Base-by-base conservation (phyloP, 1,284 basidiomycete species). In the Apiotrichum porosum region DNA sequence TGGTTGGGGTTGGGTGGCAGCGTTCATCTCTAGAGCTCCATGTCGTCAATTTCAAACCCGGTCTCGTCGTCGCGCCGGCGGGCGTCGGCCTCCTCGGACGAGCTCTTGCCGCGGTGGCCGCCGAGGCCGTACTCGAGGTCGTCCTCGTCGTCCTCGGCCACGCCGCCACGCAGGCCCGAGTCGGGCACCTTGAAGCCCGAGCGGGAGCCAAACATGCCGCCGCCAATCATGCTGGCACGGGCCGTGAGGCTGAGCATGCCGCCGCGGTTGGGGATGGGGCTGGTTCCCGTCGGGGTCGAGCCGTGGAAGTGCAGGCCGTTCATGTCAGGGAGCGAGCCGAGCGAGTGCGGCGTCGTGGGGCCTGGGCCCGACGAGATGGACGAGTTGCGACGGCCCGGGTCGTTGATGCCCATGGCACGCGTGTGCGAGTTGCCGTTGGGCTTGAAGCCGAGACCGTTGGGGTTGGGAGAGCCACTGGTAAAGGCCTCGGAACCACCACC, bases 321-420 rank as follows among this genome's bases (percentile, higher is more conserved):
- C 51, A 71, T 64, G 47, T 63, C 60, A 13, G 69, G 68, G n/a
- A 71, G 42, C 1, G 66, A 69, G 17, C 63, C 63, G 9, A 62
- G 38, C 13, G 59, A 61, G 10, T 61, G 56, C 0, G 66, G 62
- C 9, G 64, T 64, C 10, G 52, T 57, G 17, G 63, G 62, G 17
- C 55, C 57, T 1, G 52, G 55, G 13, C 54, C 45, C 5, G 57
- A 61, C n/a, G 52, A 52, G 5, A 50, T 51, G 4, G 58, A 56
- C 14, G 51, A 51, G 15, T 37, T 26, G n/a, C 53, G 49, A 14
- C 51, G 47, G 10, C 41, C 44, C n/a, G 17, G 34, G 39, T 50
- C 48, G 34, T 17, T 23, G 30, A 56, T 56, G 10, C 54, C 51
- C 32, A 56, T 21, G 3, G 54, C 51, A 9, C 44, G 43, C 14